Conservation (phyloP, 768 basidiomycete genomes). For the Pisolithus tinctorius region DNA sequence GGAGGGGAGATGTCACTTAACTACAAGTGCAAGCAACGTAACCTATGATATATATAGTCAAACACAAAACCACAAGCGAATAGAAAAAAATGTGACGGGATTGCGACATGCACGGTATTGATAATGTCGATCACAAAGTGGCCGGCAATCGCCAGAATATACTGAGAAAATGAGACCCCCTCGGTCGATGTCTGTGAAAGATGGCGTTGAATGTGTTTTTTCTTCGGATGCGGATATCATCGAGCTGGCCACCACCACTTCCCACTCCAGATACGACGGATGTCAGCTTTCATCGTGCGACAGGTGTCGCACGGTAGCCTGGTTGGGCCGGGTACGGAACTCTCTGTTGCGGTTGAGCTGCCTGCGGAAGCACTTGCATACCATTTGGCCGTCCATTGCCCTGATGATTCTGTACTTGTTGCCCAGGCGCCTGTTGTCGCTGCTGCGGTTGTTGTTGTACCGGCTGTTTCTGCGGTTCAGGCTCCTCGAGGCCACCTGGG, state of each 20-base stretch:
- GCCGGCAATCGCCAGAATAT: not conserved
- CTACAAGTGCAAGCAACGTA: conserved; percentile 17
- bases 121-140: conserved; percentile 4
- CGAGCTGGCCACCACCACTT: not conserved
- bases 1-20: conserved; percentile 12
- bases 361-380: conserved; percentile 14
- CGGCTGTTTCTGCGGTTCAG: conserved; percentile 36
- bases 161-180: conserved; percentile 4
- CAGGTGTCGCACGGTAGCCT: conserved; percentile 22
- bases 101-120: conserved; percentile 3
- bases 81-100: conserved; percentile 6
- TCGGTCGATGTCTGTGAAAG: conserved; percentile 1
- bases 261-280: not conserved
- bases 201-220: not conserved
- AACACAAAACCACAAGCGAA: conserved; percentile 16
- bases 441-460: conserved; percentile 30
- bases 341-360: conserved; percentile 11
- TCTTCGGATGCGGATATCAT: not conserved
- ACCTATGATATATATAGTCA: conserved; percentile 27
- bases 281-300: conserved; percentile 18
- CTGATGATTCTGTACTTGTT: conserved; percentile 16
- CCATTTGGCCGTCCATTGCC: conserved; percentile 25
- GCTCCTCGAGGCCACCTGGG: conserved; percentile 45
- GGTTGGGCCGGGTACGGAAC: conserved; percentile 18
- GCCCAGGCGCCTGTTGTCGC: conserved; percentile 22